Conservation (phyloP, 2,329 filamentous ascomycete species). For the Aspergillus pseudoterreus region DNA sequence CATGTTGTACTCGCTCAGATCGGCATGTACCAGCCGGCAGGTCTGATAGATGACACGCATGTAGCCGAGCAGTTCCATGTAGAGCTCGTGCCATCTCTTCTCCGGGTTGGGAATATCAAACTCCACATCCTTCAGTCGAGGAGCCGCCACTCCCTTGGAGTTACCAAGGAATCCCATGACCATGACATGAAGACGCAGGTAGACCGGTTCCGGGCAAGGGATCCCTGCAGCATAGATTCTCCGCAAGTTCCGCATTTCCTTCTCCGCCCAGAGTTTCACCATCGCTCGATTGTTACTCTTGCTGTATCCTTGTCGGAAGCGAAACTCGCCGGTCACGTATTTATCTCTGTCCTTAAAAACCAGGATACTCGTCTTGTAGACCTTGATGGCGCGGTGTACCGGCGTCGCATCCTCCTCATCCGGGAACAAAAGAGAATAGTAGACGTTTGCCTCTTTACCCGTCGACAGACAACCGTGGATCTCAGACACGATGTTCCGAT, state of each 20-base stretch:
- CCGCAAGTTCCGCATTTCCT: conserved; percentile 92
- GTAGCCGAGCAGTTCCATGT: conserved; percentile 77
- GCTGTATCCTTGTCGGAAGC: conserved; percentile 86
- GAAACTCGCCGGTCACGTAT: conserved; percentile 91
- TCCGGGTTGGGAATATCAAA: conserved; percentile 66
- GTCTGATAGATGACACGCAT: conserved; percentile 93
- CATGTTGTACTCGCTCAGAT: conserved; percentile 97
- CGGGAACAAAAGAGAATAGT: conserved; percentile 71
- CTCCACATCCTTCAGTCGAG: conserved; percentile 80
- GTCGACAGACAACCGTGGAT: conserved; percentile 94
- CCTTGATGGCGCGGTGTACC: conserved; percentile 85
- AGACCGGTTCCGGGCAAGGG: conserved; percentile 83
- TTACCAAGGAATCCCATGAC: conserved; percentile 94
- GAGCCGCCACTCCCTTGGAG: conserved; percentile 80
- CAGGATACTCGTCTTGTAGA: conserved; percentile 97
- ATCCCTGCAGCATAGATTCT: conserved; percentile 81
- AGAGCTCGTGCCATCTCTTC: conserved; percentile 71
- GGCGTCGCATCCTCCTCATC: conserved; percentile 46
- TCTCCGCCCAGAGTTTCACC: conserved; percentile 98
- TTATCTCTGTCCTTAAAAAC: conserved; percentile 97
- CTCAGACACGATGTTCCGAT: conserved; percentile 81
- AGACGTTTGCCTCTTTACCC: conserved; percentile 97
- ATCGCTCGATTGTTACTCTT: conserved; percentile 94
- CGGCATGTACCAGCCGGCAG: conserved; percentile 88
- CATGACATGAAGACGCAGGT: conserved; percentile 87